Evolutionary conservation across 108 stramenopile species (phyloP).

Genomic region (Fragilaria crotonensis): DNA sequence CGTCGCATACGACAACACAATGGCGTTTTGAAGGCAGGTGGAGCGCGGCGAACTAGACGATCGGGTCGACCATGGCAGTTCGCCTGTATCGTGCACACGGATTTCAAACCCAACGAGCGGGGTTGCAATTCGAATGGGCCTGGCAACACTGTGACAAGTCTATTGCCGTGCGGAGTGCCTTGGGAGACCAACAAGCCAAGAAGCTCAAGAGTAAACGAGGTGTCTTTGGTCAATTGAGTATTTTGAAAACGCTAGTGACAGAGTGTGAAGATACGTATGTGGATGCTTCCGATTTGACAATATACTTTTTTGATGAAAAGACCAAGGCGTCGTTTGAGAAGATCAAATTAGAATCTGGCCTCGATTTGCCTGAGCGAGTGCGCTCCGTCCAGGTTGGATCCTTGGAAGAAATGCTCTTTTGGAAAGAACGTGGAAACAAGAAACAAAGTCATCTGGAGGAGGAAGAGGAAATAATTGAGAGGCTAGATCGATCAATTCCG

Average conservation of each 20-base stretch:
- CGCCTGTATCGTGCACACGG: constrained; percentile 43
- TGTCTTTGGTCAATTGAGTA: constrained; percentile 22
- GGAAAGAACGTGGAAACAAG: constrained; percentile 9
- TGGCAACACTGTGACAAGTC: constrained; percentile 65
- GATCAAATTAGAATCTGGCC: neutral
- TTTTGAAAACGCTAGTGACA: constrained; percentile 25
- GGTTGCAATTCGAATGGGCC: constrained; percentile 80
- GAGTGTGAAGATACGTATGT: constrained; percentile 22
- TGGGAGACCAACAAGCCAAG: constrained; percentile 38
- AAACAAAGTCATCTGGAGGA: neutral
- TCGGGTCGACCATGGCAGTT: constrained; percentile 69
- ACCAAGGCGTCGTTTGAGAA: neutral
- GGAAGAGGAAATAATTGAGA: neutral
- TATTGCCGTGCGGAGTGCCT: constrained; percentile 31
- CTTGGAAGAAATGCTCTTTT: constrained; percentile 40
- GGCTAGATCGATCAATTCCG: neutral
- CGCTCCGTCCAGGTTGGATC: constrained; percentile 11
- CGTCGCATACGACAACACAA: constrained; percentile 70
- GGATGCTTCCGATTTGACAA: neutral
- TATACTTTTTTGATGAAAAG: constrained; percentile 28
- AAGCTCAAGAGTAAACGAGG: constrained; percentile 38
- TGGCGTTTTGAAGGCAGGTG: constrained; percentile 56
- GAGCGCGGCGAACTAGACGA: constrained; percentile 54
- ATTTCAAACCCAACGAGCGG: constrained; percentile 50
- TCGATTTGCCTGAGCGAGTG: neutral